Percentiles rank a stretch among this genome's conserved stretches.
Conservation (phyloP, 345 rosid genomes). For the Eutrema yunnanense region DNA sequence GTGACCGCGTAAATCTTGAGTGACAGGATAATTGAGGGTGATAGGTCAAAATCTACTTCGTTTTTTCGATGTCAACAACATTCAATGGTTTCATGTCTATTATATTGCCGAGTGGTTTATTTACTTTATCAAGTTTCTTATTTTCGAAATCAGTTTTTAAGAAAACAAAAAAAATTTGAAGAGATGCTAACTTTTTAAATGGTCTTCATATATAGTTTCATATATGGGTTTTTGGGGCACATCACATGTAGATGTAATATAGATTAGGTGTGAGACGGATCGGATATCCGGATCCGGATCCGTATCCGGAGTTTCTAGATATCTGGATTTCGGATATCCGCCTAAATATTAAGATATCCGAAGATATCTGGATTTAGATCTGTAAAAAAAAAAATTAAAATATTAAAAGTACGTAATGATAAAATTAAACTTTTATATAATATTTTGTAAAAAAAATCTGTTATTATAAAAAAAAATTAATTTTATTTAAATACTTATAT, state of each 20-base stretch:
- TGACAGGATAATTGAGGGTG: not conserved
- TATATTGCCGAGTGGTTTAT: not conserved
- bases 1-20: conserved; percentile 27
- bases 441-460: too few species aligned
- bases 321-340: too few species aligned
- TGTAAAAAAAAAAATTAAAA: too few species aligned
- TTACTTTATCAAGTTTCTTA: not conserved
- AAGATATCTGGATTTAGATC: too few species aligned
- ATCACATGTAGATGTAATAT: conserved; percentile 5
- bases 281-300: too few species aligned
- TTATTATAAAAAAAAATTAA: too few species aligned
- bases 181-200: not conserved
- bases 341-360: too few species aligned
- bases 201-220: not conserved
- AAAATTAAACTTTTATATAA: too few species aligned
- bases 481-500: too few species aligned
- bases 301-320: too few species aligned
- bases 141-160: not conserved
- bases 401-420: too few species aligned
- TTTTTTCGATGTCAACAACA: not conserved
- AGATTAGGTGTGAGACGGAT: too few species aligned
- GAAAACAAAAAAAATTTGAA: not conserved
- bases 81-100: not conserved
- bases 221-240: not conserved
- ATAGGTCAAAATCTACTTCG: not conserved